Conservation (phyloP, 2,329 filamentous ascomycete species). For the Gaeumannomyces tritici region DNA sequence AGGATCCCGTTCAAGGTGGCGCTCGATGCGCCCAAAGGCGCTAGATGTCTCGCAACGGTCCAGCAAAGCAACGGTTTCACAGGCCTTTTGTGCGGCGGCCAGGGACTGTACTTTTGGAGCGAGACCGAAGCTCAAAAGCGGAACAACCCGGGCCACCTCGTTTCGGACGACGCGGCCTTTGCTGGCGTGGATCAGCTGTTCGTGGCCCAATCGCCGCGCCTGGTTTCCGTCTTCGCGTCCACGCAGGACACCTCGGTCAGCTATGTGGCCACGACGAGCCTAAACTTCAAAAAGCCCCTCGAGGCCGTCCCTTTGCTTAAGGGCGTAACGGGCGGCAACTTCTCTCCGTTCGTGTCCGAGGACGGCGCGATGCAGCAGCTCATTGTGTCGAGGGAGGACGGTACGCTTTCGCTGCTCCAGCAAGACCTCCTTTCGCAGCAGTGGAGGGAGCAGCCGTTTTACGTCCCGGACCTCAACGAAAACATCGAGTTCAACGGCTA, state of each 20-base stretch:
- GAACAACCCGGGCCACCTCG: neutral
- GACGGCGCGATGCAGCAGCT: slow-evolving; percentile 1
- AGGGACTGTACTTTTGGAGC: neutral
- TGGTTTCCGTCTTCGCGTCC: slow-evolving; percentile 1
- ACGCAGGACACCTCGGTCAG: neutral
- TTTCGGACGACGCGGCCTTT: neutral
- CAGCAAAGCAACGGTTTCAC: neutral
- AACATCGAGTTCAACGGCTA: neutral
- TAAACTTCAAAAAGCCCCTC: neutral
- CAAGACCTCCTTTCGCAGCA: neutral
- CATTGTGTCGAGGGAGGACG: neutral
- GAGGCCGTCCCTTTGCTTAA: neutral
- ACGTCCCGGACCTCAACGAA: neutral
- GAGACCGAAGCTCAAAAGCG: neutral
- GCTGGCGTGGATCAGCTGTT: neutral
- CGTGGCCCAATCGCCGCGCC: neutral
- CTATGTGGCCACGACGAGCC: neutral
- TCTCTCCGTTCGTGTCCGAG: neutral
- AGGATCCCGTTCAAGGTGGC: neutral
- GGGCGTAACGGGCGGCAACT: neutral
- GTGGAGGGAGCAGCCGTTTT: neutral
- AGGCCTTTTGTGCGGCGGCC: neutral
- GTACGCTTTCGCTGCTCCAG: neutral
- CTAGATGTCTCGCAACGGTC: neutral
- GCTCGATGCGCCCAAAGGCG: neutral